Base-by-base conservation (phyloP, 345 rosid genomes). In the Anacardium occidentale region DNA sequence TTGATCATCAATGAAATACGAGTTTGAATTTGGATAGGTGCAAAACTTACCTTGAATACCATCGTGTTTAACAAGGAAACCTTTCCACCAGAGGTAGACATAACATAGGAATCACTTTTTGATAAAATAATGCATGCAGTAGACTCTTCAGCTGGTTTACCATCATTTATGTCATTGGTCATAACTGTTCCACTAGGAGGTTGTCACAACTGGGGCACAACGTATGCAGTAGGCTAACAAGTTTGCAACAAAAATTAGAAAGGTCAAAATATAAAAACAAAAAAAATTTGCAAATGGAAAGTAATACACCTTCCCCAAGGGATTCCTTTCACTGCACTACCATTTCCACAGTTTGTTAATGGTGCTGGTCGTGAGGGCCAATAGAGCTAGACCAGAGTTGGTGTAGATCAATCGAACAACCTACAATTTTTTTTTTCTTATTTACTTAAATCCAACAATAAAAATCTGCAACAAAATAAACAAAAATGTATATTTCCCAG, bases 51-150 rank as follows among this genome's bases (percentile, higher is more conserved):
- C 97, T 88, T 88, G 77, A 89, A 93, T 15, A 91, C 90, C 90
- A 66, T 96, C n/a, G n/a, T n/a, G n/a, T n/a, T n/a, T n/a, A n/a
- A n/a, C n/a, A n/a, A n/a, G n/a, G n/a, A n/a, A n/a, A n/a, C n/a
- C n/a, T n/a, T n/a, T n/a, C n/a, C n/a, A n/a, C n/a, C n/a, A n/a
- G n/a, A n/a, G n/a, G n/a, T 88, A 54, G 97, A 90, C 90, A 90
- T 86, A 45, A 93, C 90, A 74, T 90, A 93, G 54, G 97, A 88
- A 83, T 93, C 94, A 82, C 88, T 90, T 77, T 88, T 93, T 18
- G 97, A 89, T 52, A 93, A 81, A 3, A 94, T 93, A 79, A 93
- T 83, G 89, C 96, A 93, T 3, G 97, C 86, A 76, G 85, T 87
- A 55, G 89, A 86, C 42, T 88, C 92, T 70, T 90, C 93, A 66